Base-by-base conservation (phyloP, 1,139 yeast species). In the Blastobotrys serpentis region DNA sequence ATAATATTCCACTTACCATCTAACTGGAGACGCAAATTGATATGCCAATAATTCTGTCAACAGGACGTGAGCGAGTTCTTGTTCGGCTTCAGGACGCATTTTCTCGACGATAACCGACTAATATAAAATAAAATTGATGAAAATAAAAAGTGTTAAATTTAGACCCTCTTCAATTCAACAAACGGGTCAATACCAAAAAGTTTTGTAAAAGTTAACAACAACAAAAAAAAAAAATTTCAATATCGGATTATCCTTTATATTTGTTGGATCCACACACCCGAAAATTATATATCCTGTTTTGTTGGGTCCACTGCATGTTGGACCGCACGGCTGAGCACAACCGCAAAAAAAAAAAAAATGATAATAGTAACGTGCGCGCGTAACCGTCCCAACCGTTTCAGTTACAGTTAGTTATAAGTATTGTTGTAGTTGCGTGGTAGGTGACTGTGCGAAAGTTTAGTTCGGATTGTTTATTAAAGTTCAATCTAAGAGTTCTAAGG, bases 21-120 rank as follows among this genome's bases (percentile, higher is more conserved):
- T 84, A 58, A 92, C 99, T 43, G 99, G 98, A 55, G 98, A 90
- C 42, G 99, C 98, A 67, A 92, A 92, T 72, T 92, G 99, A 74
- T 90, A 92, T 45, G 98, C 98, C 73, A 92, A 78, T 62, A 92
- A 81, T 78, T 92, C 98, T 21, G 97, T 89, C 68, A 92, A 78
- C 60, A 92, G 78, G 56, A 89, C 84, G 69, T 92, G 98, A 58
- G 98, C 95, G 61, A 92, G 81, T 70, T 92, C 98, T 76, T 92
- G 98, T 77, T 92, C 95, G 58, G 89, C 84, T 78, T 92, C 98
- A 58, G 98, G 96, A 72, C 88, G 88, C 98, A 92, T 92, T 49
- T 18, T 41, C 21, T n/a, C n/a, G n/a, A n/a, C n/a, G n/a, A 16
- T 21, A 6, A 8, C 13, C 7, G 32, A 11, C 32, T 11, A 11